A percentile compares a stretch with the other conserved stretches of the same genome.
Evolutionary conservation across 805 yeast species (phyloP).

Genomic region (Kazachstania taianensis): DNA sequence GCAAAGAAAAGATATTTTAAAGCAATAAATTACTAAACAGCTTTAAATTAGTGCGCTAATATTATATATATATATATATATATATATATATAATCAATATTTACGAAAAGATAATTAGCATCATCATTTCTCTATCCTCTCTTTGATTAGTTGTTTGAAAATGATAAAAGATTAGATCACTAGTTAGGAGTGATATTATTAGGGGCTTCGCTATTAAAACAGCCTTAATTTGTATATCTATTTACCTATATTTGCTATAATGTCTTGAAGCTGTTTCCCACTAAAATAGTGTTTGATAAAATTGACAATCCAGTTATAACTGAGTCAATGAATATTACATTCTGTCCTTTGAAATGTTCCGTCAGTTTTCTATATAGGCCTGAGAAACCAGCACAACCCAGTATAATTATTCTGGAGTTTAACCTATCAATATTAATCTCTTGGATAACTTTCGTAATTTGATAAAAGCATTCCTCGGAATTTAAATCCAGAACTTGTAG

Average conservation of each 20-base stretch:
- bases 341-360: slow-evolving; percentile 3
- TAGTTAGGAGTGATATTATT: background rate
- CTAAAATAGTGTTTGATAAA: too few species aligned
- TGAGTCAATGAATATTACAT: slow-evolving; percentile 9
- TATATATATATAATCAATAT: too few species aligned
- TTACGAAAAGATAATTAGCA: too few species aligned
- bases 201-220: background rate
- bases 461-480: slow-evolving; percentile 8
- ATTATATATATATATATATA: too few species aligned
- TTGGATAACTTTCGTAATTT: slow-evolving; percentile 11
- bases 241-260: too few species aligned
- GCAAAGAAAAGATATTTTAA: too few species aligned
- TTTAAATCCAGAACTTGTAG: slow-evolving; percentile 16
- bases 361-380: slow-evolving; percentile 10
- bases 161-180: background rate
- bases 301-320: slow-evolving; percentile 7
- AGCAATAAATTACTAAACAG: too few species aligned
- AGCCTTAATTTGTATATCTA: background rate
- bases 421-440: slow-evolving; percentile 11
- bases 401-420: slow-evolving; percentile 12
- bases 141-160: background rate
- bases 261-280: too few species aligned
- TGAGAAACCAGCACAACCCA: slow-evolving; percentile 25
- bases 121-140: too few species aligned
- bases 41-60: too few species aligned